A percentile compares a stretch with the other conserved stretches of the same genome.
Conservation (phyloP, 2,329 filamentous ascomycete genomes). For the Pseudogymnoascus sp. region DNA sequence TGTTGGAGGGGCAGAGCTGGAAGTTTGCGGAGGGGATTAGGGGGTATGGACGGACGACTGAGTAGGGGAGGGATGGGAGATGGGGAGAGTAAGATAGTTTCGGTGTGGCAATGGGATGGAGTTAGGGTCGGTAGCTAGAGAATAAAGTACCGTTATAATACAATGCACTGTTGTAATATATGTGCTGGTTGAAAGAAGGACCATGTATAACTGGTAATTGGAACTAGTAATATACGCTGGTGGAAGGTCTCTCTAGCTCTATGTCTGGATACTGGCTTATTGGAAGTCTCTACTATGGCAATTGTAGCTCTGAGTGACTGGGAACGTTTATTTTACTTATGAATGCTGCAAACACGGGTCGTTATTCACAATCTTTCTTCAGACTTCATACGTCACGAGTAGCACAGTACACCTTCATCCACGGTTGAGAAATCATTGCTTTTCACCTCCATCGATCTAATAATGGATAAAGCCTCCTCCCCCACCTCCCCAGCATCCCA, state of each 20-base stretch:
- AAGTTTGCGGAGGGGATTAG: constrained; percentile 91
- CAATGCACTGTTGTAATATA: not conserved
- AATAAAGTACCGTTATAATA: not conserved
- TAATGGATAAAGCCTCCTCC: not conserved
- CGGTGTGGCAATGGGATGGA: not conserved
- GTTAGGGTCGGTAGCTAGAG: not conserved
- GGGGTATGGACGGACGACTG: constrained; percentile 60
- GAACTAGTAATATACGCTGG: not conserved
- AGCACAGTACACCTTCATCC: not conserved
- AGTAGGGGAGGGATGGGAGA: not conserved
- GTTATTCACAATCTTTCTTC: not conserved
- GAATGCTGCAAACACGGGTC: not conserved
- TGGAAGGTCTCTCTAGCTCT: not conserved
- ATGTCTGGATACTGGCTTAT: not conserved
- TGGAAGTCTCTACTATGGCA: not conserved
- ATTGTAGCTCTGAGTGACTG: not conserved
- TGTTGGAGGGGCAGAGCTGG: constrained; percentile 95
- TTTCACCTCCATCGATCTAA: not conserved
- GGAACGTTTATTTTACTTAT: not conserved
- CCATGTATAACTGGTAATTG: not conserved
- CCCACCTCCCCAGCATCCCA: not conserved
- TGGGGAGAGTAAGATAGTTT: not conserved
- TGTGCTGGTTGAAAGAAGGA: not conserved
- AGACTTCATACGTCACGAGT: not conserved
- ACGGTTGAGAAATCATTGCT: not conserved